Conservation (phyloP, 345 rosid species). For the Populus deltoides region DNA sequence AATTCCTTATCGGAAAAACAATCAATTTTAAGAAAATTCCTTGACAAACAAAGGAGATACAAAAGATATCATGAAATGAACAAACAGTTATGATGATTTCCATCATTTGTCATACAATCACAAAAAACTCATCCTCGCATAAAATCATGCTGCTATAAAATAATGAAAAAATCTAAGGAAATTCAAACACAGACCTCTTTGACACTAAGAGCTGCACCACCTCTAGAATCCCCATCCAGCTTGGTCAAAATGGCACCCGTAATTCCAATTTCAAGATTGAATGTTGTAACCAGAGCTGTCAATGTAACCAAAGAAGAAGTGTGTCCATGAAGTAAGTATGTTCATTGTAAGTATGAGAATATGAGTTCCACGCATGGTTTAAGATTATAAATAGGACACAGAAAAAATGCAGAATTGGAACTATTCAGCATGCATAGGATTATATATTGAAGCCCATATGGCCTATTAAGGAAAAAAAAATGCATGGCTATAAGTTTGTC, state of each 20-base stretch:
- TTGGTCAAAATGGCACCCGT: constrained; percentile 98
- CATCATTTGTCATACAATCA: not conserved
- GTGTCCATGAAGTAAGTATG: not conserved
- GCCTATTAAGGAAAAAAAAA: not conserved
- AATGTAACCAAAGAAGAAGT: constrained; percentile 9
- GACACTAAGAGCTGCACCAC: constrained; percentile 97
- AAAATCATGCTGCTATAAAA: not conserved
- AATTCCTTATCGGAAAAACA: not conserved
- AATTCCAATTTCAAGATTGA: constrained; percentile 96
- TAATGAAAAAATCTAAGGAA: constrained; percentile 5
- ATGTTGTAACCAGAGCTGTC: constrained; percentile 87
- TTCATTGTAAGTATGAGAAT: not conserved
- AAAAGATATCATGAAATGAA: not conserved
- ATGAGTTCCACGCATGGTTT: not conserved
- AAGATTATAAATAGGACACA: not conserved
- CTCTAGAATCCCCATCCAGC: constrained; percentile 99
- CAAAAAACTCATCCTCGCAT: not conserved
- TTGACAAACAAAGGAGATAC: not conserved
- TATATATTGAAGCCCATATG: not conserved
- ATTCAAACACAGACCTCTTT: constrained; percentile 66
- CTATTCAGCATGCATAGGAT: not conserved
- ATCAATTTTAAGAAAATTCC: not conserved
- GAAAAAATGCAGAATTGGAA: not conserved
- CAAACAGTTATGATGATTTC: not conserved
- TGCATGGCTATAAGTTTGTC: not conserved